Base-by-base conservation (phyloP, 495 filamentous ascomycete genomes). In the Pseudomonodictys pantanalensis region DNA sequence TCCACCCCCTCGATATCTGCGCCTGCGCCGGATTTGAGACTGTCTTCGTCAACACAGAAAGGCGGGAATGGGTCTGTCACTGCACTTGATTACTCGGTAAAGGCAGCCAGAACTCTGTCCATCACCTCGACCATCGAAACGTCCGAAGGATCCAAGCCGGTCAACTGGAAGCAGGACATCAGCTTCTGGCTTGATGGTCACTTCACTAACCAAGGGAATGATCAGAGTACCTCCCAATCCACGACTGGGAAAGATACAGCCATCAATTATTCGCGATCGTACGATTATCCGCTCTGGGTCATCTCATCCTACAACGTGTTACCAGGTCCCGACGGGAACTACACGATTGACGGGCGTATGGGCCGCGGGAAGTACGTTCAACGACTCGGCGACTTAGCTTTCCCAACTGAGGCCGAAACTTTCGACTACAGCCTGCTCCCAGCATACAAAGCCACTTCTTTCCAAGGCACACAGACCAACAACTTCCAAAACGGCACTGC, bases 251-350 rank as follows among this genome's bases (percentile, higher is more conserved):
- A 57, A 3, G 81, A 86, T 56, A 57, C 78, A n/a, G 77, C 77
- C 2, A 73, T 69, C 1, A 69, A 73, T 5, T 74, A 79, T 49
- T 62, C 66, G 5, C 70, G 77, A 9, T 73, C 65, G 3, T 91
- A 87, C 72, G 65, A 65, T 8, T 91, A 90, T 63, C 88, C 88
- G 2, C 61, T 92, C 0, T 76, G 73, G 47, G 81, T 83, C 17
- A 83, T 84, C 52, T 78, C 78, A 5, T 76, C 80, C 1, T 85
- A 81, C 57, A 43, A 73, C 15, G 67, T 72, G 15, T 17, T 57
- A 26, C 2, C 47, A 22, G 60, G 49, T 26, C n/a, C n/a, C n/a
- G n/a, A n/a, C n/a, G 81, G 81, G 1, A 83, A 82, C 49, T 72
- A 85, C 44, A 77, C 78, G 25, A 86, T 92, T 42, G 74, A 75